Conservation (phyloP, 768 basidiomycete species). For the Leucosporidium creatinivorum region DNA sequence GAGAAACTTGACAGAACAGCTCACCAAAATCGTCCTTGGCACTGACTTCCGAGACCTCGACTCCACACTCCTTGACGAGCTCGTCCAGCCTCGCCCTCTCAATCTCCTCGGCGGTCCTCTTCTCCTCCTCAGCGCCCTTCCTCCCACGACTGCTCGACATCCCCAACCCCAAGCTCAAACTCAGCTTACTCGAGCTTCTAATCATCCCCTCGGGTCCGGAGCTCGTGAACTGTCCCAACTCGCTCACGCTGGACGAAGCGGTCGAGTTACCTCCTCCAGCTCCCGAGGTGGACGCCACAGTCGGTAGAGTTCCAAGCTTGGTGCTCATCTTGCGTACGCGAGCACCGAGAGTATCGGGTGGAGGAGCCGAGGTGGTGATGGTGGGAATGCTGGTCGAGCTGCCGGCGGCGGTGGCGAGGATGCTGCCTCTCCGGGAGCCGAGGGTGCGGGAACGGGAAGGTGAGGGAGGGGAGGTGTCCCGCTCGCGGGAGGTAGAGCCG, state of each 20-base stretch:
- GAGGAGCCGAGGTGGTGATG: conserved; percentile 5
- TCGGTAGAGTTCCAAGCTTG: background rate
- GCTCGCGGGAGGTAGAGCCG: background rate
- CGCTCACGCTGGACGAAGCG: background rate
- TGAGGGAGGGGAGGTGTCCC: conserved; percentile 2
- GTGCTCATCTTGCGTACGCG: conserved; percentile 5
- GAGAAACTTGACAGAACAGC: conserved; percentile 34
- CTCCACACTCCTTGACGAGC: conserved; percentile 51
- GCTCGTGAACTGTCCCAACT: background rate
- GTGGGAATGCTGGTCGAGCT: conserved; percentile 1
- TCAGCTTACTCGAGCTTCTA: background rate
- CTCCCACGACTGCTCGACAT: background rate
- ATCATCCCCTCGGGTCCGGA: background rate
- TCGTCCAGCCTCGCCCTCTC: conserved; percentile 65
- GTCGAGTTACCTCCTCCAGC: background rate
- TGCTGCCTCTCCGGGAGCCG: background rate
- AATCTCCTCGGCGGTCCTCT: conserved; percentile 39
- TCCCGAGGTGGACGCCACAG: too few species aligned
- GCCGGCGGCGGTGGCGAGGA: background rate
- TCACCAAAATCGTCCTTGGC: conserved; percentile 78
- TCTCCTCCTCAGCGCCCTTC: conserved; percentile 44
- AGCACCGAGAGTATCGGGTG: background rate
- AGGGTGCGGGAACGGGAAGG: background rate
- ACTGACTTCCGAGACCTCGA: conserved; percentile 85
- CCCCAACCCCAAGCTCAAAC: background rate